Conservation (phyloP, 2,329 filamentous ascomycete species). For the Blastomyces emzantsi region DNA sequence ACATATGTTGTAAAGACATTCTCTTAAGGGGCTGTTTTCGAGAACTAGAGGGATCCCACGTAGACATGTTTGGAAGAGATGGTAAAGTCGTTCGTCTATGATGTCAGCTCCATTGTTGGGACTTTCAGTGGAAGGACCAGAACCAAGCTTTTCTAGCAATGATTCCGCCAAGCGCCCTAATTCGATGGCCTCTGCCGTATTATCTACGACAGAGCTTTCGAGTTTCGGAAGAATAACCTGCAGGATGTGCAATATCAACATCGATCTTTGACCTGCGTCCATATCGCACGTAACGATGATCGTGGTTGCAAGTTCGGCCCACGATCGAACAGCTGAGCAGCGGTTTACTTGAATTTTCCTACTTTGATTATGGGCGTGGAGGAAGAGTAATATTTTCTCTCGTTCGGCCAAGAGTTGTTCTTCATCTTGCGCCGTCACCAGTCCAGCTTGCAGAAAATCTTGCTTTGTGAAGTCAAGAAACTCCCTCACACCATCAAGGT, state of each 20-base stretch:
- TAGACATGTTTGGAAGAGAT: slow-evolving; percentile 81
- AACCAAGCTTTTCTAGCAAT: slow-evolving; percentile 41
- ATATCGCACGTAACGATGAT: slow-evolving; percentile 77
- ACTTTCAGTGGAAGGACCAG: slow-evolving; percentile 30
- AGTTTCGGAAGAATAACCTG: slow-evolving; percentile 84
- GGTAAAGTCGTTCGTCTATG: slow-evolving; percentile 79
- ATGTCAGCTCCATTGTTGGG: slow-evolving; percentile 50
- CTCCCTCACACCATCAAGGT: slow-evolving; percentile 62
- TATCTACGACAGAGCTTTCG: slow-evolving; percentile 63
- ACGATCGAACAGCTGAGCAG: slow-evolving; percentile 64
- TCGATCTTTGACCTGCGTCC: slow-evolving; percentile 59
- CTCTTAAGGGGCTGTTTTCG: slow-evolving; percentile 61
- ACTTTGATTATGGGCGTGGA: slow-evolving; percentile 35
- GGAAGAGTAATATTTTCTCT: slow-evolving; percentile 29
- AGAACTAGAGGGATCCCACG: slow-evolving; percentile 67
- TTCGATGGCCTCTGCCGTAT: slow-evolving; percentile 61
- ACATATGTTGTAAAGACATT: slow-evolving; percentile 85
- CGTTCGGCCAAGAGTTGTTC: slow-evolving; percentile 34
- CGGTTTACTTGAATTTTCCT: slow-evolving; percentile 38
- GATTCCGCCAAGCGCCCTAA: slow-evolving; percentile 68
- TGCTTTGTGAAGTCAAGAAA: slow-evolving; percentile 52
- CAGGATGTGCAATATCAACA: slow-evolving; percentile 75
- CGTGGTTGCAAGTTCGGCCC: slow-evolving; percentile 75
- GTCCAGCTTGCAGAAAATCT: slow-evolving; percentile 32
- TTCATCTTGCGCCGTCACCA: slow-evolving; percentile 38